Base-by-base conservation (phyloP, 768 basidiomycete species). In the Saitozyma sp. region DNA sequence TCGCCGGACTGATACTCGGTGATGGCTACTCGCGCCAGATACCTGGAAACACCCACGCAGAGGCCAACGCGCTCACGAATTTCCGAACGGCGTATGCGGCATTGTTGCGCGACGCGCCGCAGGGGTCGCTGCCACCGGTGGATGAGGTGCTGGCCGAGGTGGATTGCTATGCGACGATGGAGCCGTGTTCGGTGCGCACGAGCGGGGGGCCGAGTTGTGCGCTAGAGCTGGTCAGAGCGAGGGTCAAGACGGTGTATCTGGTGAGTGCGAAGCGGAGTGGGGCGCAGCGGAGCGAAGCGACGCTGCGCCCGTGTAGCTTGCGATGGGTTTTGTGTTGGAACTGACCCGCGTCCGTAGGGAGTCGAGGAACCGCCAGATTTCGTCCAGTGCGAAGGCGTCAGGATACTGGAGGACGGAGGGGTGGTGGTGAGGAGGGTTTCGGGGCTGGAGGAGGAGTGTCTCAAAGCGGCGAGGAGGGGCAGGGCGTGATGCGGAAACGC, bases 91-190 rank as follows among this genome's bases (percentile, higher is more conserved):
- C 87, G 45, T 71, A 68, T 52, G 57, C 53, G 16, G 64, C 65
- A 49, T 46, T 76, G 9, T 7, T 56, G 14, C n/a, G 20, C 1
- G n/a, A 46, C 8, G 29, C 6, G 10, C 29, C 8, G 19, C 42
- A 48, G 3, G 51, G 11, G 2, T 10, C 13, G 17, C 63, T 80
- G 10, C 76, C 81, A 0, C 59, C 80, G 20, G 77, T 46, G 62
- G 81, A 84, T 58, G 81, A 86, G 13, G 72, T 94, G 37, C 79
- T 89, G 48, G 63, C 80, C 17, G 83, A 83, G 20, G 83, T 87
- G 20, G 89, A 92, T 76, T 87, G 90, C 49, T 98, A 96, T 75
- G 95, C 94, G 0, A 98, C 96, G 0, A 85, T 99, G 83, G 96
- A 99, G 75, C 96, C 95, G 9, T 99, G 96, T 76, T 95, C 92